A percentile compares a stretch with the other conserved stretches of the same genome.
Conservation (phyloP, 1,139 yeast genomes). For the Yamadazyma dushanensis region DNA sequence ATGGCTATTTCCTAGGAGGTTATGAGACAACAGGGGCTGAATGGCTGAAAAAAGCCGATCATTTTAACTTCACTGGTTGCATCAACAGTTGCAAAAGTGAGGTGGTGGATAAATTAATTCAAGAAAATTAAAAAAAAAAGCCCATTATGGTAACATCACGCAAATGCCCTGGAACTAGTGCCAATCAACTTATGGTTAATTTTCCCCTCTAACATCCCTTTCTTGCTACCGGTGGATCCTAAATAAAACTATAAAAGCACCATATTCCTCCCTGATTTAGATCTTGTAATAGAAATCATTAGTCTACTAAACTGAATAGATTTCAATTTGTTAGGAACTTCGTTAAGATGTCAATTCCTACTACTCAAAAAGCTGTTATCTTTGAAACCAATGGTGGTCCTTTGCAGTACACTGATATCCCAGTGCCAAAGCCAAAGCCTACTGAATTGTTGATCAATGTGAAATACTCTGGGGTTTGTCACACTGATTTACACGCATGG, state of each 20-base stretch:
- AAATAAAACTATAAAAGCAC: conserved; percentile 7
- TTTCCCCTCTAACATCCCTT: conserved; percentile 9
- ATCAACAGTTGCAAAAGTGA: conserved; percentile 2
- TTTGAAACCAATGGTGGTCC: conserved; percentile 42
- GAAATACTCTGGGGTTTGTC: conserved; percentile 78
- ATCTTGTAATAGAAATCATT: conserved; percentile 5
- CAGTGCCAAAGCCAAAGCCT: conserved; percentile 69
- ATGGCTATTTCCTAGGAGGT: too few species aligned
- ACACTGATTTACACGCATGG: conserved; percentile 80
- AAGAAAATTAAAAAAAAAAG: conserved; percentile 1
- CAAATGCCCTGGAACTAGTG: not conserved
- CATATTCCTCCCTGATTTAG: conserved; percentile 7
- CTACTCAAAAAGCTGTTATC: conserved; percentile 39
- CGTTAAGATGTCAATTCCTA: conserved; percentile 27
- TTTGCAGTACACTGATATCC: conserved; percentile 59
- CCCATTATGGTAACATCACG: conserved; percentile 1
- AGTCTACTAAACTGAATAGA: conserved; percentile 8
- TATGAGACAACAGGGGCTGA: too few species aligned
- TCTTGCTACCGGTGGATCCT: too few species aligned
- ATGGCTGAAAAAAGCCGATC: too few species aligned
- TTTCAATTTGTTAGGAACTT: conserved; percentile 7
- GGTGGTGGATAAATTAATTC: not conserved
- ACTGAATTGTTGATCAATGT: conserved; percentile 66
- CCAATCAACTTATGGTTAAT: conserved; percentile 6
- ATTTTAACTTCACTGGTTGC: too few species aligned